phyloP scores from a whole-genome alignment of 164 flowering plant species.

The Brasenia schreberi region DNA sequence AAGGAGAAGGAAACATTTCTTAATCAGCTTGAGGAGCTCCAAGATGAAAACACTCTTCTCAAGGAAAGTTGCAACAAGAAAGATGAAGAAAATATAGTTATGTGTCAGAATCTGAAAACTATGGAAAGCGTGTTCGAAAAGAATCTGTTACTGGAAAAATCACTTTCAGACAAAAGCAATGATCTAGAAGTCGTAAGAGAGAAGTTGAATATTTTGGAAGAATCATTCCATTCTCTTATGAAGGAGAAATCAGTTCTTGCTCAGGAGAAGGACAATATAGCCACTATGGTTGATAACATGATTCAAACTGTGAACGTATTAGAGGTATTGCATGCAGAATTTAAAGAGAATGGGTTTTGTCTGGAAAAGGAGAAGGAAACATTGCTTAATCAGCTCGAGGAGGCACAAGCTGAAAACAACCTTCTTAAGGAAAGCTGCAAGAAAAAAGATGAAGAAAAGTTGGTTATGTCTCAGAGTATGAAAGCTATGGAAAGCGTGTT shows the following conservation, averaged over 20 bases:
- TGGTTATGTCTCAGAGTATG: constrained; percentile 35
- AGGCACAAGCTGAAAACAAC: constrained; percentile 54
- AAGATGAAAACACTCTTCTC: constrained; percentile 51
- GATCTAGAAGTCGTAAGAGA: constrained; percentile 40
- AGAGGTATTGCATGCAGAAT: background rate
- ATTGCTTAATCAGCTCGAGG: constrained; percentile 16
- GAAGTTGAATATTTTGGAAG: constrained; percentile 24
- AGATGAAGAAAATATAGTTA: constrained; percentile 30
- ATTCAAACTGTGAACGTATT: background rate
- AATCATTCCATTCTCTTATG: background rate
- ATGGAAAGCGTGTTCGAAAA: constrained; percentile 35
- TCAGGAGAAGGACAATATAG: background rate
- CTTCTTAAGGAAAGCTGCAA: constrained; percentile 42
- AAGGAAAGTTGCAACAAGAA: constrained; percentile 35
- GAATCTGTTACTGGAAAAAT: constrained; percentile 34
- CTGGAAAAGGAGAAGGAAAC: constrained; percentile 55
- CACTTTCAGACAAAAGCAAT: constrained; percentile 31
- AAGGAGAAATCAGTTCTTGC: background rate
- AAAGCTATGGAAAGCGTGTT: constrained; percentile 35
- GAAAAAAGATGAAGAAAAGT: constrained; percentile 33
- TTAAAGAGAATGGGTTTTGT: background rate
- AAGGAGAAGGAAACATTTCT: too few relatives aligned
- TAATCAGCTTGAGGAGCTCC: constrained; percentile 27
- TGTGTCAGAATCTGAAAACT: constrained; percentile 36
- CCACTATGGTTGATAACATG: background rate